Base-by-base conservation (phyloP, 148 eudicot genomes). In the Heliosperma pusillum region DNA sequence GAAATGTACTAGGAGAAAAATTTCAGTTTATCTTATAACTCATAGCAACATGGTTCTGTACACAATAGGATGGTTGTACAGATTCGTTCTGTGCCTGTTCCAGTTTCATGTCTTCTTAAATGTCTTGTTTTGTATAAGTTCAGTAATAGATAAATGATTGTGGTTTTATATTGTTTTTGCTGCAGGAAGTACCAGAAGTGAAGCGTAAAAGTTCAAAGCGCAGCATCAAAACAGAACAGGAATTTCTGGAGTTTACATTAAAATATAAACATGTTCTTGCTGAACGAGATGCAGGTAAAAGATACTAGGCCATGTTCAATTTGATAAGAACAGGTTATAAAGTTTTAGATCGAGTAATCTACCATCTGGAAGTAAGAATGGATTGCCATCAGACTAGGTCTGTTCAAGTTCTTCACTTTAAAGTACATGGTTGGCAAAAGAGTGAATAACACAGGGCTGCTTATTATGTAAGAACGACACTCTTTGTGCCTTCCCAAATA, bases 251-350 rank as follows among this genome's bases (percentile, higher is more conserved):
- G 87, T 92, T 95, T 82, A 90, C 97, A 45, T 77, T 92, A 80
- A 91, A 86, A 55, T 92, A 92, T 88, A 91, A 95, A 79, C 93
- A 90, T 82, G 89, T 92, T 75, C 80, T 90, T 75, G 80, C 86
- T 20, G 98, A 95, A 81, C 85, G 97, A 87, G 97, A 95, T 88
- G 86, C 97, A 80, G 98, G 98, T 93, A 65, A 53, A 36, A 71
- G 27, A 45, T 50, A 70, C 26, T 47, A 27, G 22, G 40, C 33
- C 25, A 26, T 20, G n/a, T 72, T 36, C 12, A n/a, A 19, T 64
- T 53, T 27, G 40, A 61, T 17, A 19, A 47, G 7, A 26, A 8
- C 66, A 76, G 30, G 25, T 30, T 52, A 13, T 45, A 6, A 69
- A 74, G 21, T 45, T 62, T 63, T 29, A 65, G 68, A 29, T 56